Evolutionary conservation across 345 rosid species (phyloP), one percentile per base, ranked within the genome.

Genomic region (Salix exigua): DNA sequence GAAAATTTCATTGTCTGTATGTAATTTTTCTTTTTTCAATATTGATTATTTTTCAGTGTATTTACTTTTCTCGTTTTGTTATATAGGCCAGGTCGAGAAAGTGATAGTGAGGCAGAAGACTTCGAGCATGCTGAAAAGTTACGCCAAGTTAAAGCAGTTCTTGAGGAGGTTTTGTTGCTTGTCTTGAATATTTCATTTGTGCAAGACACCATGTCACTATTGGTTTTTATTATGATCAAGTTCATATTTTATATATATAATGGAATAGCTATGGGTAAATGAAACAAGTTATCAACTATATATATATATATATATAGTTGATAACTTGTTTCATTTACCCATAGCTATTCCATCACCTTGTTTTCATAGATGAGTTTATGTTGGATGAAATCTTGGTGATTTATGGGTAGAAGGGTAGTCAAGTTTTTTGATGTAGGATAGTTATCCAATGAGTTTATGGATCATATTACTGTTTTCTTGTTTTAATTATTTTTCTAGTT

Each of bases 61-160:
- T 31, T 66, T 9, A 16, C 19, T 23, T 50, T 53, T 28, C 53
- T 23, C 31, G 6, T 51, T 80, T 83, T 85, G 71, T 50, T 81
- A 81, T 73, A 66, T 74, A 94, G 98, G 78, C 84, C 93, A 65
- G 98, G 91, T 75, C 94, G 90, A 78, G 98, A 90, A 86, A 91
- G 98, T 89, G 99, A 96, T 73, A 94, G 93, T 76, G 99, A 96
- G 88, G 96, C 99, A 62, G 99, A 96, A 85, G 99, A 92, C 83
- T 73, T 90, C 76, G 99, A 96, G 85, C 99, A 96, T 82, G 97
- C 98, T 80, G 99, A 96, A 85, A 96, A 94, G 90, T 94, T 96
- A 86, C 97, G 97, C 48, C 99, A 92, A 85, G 99, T 96, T 62
- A 96, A 93, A 89, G 98, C 95, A 44, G 99, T 94, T 68, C 96